Base-by-base conservation (phyloP, 345 rosid species). In the Eucalyptus sp. region DNA sequence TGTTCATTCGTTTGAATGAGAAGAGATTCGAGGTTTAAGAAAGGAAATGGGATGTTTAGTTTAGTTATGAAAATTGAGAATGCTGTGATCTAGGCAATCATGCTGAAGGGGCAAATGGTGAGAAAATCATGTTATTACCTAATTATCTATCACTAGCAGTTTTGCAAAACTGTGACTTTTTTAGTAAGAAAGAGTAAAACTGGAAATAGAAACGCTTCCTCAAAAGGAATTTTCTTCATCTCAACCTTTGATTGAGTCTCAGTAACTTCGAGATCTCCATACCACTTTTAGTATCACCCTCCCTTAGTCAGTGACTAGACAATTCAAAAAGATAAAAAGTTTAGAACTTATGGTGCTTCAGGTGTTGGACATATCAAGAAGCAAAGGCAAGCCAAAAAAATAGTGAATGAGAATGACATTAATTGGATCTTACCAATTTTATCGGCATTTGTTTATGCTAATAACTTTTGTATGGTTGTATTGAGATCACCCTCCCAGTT, bases 321-420 rank as follows among this genome's bases (percentile, higher is more conserved):
- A 33, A 1, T 3, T 33, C 8, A 8, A 4, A 33, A 33, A 31
- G 22, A 17, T 4, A 1, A 17, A 16, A 33, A 8, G 1, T 64
- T 14, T 5, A 31, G 43, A 31, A 33, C 5, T 0, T n/a, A 0
- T 16, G 13, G 11, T 68, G 13, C 13, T 68, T 17, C 4, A 8
- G 0, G 0, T 10, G 43, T 33, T 7, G 2, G 0, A 4, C 13
- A 17, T 8, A 3, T 68, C 0, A 1, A 33, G 1, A 17, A 68
- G 80, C 2, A 16, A 1, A 33, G 25, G 24, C 24, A 68, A 68
- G 6, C 4, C 0, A 18, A 9, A 16, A 8, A 64, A 4, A 16
- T 7, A 51, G 22, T 68, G 12, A 3, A 31, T 8, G 7, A 33
- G 80, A 17, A 68, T 12, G 24, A 7, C 41, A n/a, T 64, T n/a